A percentile compares a stretch with the other conserved stretches of the same genome.
These are phyloP conservation scores for Populus ilicifolia DNA, from an alignment of 345 rosid genomes.

Conservation along the genomic window DNA sequence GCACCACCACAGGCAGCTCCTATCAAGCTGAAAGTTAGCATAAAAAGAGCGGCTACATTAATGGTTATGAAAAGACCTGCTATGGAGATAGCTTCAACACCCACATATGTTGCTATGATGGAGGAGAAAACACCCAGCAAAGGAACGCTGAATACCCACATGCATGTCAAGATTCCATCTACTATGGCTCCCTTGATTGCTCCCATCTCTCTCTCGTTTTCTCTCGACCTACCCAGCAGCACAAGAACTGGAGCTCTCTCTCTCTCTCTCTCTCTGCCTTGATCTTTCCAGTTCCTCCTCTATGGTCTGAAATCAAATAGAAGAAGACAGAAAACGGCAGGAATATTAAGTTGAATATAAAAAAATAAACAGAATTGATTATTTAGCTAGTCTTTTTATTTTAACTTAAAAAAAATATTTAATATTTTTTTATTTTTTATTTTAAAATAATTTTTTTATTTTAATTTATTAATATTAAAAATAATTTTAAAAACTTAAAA, in stretches of 20 bases:
- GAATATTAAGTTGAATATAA: background rate
- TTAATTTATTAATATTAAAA: too few relatives aligned
- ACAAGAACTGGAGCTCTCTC: background rate
- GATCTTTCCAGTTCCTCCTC: background rate
- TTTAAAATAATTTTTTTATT: too few relatives aligned
- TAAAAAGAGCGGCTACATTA: constrained; percentile 16
- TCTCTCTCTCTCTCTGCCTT: background rate
- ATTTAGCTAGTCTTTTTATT: too few relatives aligned
- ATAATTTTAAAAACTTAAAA: too few relatives aligned
- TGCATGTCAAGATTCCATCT: constrained; percentile 21
- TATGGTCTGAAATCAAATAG: background rate
- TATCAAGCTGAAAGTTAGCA: constrained; percentile 19
- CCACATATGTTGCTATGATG: background rate
- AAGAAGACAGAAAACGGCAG: background rate
- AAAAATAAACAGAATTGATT: too few relatives aligned
- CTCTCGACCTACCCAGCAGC: background rate
- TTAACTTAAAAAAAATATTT: too few relatives aligned
- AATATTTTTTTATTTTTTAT: too few relatives aligned
- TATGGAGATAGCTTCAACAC: constrained; percentile 11
- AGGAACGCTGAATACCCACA: constrained; percentile 27
- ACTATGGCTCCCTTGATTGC: constrained; percentile 12
- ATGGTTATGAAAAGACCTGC: constrained; percentile 15
- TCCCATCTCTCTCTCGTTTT: constrained; percentile 6
- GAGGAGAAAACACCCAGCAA: constrained; percentile 14
- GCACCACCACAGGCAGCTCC: constrained; percentile 29